Evolutionary conservation across 2,329 filamentous ascomycete genomes (phyloP).

Genomic region (Polytolypa hystricis): DNA sequence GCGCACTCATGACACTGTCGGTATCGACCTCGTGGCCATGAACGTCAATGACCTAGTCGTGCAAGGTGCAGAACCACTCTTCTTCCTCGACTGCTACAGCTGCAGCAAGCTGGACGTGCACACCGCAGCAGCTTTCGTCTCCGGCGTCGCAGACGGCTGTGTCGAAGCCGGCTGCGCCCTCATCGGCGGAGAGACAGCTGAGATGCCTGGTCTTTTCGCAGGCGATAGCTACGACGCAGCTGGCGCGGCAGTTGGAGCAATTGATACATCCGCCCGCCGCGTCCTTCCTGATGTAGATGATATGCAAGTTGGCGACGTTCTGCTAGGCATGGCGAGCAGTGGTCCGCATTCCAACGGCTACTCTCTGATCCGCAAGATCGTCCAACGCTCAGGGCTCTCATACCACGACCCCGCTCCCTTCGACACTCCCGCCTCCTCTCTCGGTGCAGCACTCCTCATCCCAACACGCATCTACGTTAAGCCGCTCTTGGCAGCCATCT

Average conservation of each 20-base stretch:
- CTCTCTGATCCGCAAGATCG: constrained; percentile 85
- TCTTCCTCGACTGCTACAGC: constrained; percentile 97
- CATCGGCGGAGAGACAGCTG: constrained; percentile 93
- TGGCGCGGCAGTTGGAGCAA: constrained; percentile 78
- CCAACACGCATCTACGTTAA: constrained; percentile 93
- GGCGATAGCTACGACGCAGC: constrained; percentile 87
- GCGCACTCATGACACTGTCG: constrained; percentile 84
- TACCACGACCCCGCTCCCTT: constrained; percentile 71
- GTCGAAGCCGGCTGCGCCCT: constrained; percentile 74
- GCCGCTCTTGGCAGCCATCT: constrained; percentile 57
- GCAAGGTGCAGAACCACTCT: constrained; percentile 85
- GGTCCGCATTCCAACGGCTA: constrained; percentile 96
- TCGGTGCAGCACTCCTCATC: constrained; percentile 71
- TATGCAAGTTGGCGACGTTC: constrained; percentile 73
- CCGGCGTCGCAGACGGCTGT: constrained; percentile 82
- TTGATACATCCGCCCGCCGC: constrained; percentile 44
- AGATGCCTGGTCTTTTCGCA: constrained; percentile 94
- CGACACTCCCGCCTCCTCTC: constrained; percentile 42
- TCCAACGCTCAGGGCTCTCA: constrained; percentile 58
- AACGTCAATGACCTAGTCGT: constrained; percentile 97
- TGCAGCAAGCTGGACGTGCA: constrained; percentile 76
- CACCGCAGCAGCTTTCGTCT: constrained; percentile 73
- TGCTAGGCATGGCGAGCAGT: constrained; percentile 73
- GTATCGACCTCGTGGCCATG: constrained; percentile 96
- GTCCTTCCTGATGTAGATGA: constrained; percentile 63